phyloP scores from a whole-genome alignment of 2,329 filamentous ascomycete species.

The Xylaria sp. region DNA sequence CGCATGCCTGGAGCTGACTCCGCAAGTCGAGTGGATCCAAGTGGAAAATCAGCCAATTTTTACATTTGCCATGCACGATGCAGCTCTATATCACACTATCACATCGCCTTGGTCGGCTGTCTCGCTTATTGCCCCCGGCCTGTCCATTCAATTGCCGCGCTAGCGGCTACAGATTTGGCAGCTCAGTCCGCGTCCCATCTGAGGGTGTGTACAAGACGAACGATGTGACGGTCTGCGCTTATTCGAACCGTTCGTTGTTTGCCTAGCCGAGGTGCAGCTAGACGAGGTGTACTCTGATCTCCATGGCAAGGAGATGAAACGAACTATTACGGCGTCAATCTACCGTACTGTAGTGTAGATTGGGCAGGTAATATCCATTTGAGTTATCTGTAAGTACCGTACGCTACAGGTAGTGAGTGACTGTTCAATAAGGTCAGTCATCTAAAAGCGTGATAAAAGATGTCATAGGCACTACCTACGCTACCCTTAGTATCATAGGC shows the following conservation, averaged over 20 bases:
- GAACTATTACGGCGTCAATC: not conserved
- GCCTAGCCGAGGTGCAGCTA: constrained; percentile 17
- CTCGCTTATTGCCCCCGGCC: constrained; percentile 29
- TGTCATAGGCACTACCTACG: not conserved
- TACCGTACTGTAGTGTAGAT: not conserved
- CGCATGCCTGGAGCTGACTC: not conserved
- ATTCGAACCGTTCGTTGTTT: constrained; percentile 18
- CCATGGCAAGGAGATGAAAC: not conserved
- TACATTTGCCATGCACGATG: constrained; percentile 41
- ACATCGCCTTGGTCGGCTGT: constrained; percentile 32
- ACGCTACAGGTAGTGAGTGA: too few relatives aligned
- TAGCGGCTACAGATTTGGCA: constrained; percentile 27
- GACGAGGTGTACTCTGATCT: not conserved
- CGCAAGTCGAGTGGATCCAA: constrained; percentile 5
- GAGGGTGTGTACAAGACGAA: not conserved
- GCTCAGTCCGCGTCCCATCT: not conserved
- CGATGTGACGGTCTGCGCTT: constrained; percentile 23
- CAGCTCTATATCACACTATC: constrained; percentile 47
- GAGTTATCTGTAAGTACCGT: not conserved
- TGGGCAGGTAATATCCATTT: not conserved
- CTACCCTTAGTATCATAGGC: too few relatives aligned
- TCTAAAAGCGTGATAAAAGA: not conserved
- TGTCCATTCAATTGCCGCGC: constrained; percentile 36
- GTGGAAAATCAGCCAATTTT: constrained; percentile 33
- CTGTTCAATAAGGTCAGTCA: too few relatives aligned